Conservation (phyloP, 805 yeast genomes). For the Osmozyma mogii region DNA sequence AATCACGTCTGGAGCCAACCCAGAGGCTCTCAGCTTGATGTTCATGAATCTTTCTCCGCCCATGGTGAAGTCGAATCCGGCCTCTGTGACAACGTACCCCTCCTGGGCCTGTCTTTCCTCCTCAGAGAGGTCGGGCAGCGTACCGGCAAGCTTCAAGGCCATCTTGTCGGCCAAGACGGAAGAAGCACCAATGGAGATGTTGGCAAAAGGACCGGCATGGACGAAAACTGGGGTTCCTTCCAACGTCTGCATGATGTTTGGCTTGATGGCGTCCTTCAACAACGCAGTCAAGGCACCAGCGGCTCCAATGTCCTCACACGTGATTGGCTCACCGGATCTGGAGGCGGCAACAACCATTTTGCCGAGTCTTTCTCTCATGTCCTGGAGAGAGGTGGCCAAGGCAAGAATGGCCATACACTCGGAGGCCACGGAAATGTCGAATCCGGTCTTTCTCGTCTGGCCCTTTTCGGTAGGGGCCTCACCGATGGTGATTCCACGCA, state of each 20-base stretch:
- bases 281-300: slow-evolving; percentile 83
- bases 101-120: slow-evolving; percentile 41
- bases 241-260: slow-evolving; percentile 79
- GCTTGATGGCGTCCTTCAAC: slow-evolving; percentile 75
- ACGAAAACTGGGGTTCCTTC: slow-evolving; percentile 86
- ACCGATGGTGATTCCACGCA: slow-evolving; percentile 72
- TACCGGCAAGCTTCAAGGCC: slow-evolving; percentile 75
- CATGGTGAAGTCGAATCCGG: slow-evolving; percentile 87
- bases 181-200: slow-evolving; percentile 80
- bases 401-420: slow-evolving; percentile 85
- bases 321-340: slow-evolving; percentile 61
- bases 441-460: slow-evolving; percentile 63
- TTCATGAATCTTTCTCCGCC: slow-evolving; percentile 85
- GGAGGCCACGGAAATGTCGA: slow-evolving; percentile 79
- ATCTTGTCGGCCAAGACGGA: slow-evolving; percentile 75
- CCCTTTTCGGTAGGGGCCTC: slow-evolving; percentile 80
- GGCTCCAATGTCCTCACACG: slow-evolving; percentile 78
- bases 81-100: slow-evolving; percentile 81
- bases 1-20: slow-evolving; percentile 67
- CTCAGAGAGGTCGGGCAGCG: slow-evolving; percentile 37
- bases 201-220: slow-evolving; percentile 87
- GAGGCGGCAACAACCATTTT: slow-evolving; percentile 68
- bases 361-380: slow-evolving; percentile 69
- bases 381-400: slow-evolving; percentile 58
- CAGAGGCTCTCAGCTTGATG: slow-evolving; percentile 78